Base-by-base conservation (phyloP, 2,329 filamentous ascomycete genomes). In the Clonostachys solani region DNA sequence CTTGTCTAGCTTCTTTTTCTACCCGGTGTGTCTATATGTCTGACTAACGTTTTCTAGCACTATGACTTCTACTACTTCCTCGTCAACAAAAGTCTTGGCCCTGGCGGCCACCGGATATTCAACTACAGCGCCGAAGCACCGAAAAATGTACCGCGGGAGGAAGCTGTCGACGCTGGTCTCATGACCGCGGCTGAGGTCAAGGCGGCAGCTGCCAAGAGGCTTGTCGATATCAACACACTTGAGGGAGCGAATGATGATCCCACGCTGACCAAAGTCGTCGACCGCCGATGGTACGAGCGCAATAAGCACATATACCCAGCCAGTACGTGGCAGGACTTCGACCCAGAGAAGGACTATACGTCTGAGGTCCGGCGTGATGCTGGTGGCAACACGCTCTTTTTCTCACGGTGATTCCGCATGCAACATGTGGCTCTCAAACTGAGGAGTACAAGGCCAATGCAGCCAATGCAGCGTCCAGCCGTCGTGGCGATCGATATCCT, bases 271-370 rank as follows among this genome's bases (percentile, higher is more conserved):
- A 97, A 96, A 63, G 92, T 99, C 5, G 92, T 99, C 5, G 92
- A 99, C 70, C 80, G 94, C 50, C 77, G 94, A 50, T 99, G 94
- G 94, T 99, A 96, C 64, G 91, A 96, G 72, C 82, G 85, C 60
- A 96, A 97, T 65, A 99, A 97, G 69, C 94, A 99, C 66, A 97
- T 99, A 49, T 99, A 92, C 64, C 94, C 94, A 1, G 92, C 92
- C 17, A 97, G 89, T 62, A 80, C 92, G 42, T 99, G 94, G 94
- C 89, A 92, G 57, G 88, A 95, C 52, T 99, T 95, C 64, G 92
- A 96, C 55, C 87, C 91, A 1, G 89, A 89, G 51, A 89, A 87
- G 66, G 88, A 96, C 58, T 95, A 95, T 69, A 79, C 82, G 60
- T 78, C 75, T 53, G 83, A 89, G 55, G 80, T 92, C 37, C 81